These are phyloP conservation scores for Phytophthora fragariae DNA, from an alignment of 352 stramenopile species.

Conservation along the genomic window DNA sequence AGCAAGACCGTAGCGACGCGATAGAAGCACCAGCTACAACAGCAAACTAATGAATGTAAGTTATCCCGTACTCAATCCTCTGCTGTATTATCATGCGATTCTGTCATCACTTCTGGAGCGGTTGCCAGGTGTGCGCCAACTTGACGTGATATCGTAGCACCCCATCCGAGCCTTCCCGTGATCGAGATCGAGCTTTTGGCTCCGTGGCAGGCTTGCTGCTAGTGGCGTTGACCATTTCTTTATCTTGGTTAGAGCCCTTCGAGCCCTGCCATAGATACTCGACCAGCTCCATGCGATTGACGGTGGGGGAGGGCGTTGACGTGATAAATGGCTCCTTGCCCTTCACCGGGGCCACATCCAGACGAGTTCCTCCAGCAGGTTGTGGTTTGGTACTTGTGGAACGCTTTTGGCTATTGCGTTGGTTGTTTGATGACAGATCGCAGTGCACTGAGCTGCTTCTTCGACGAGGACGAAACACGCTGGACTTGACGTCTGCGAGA, in stretches of 20 bases:
- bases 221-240: slow-evolving; percentile 18
- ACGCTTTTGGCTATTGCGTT: slow-evolving; percentile 12
- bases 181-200: slow-evolving; percentile 21
- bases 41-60: slow-evolving; percentile 44
- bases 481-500: slow-evolving; percentile 52
- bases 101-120: slow-evolving; percentile 24
- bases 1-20: slow-evolving; percentile 34
- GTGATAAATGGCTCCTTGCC: slow-evolving; percentile 40
- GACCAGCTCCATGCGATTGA: slow-evolving; percentile 30
- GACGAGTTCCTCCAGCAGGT: neutral
- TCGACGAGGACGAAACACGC: slow-evolving; percentile 37
- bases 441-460: slow-evolving; percentile 48
- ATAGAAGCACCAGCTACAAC: slow-evolving; percentile 39
- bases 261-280: slow-evolving; percentile 31
- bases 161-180: slow-evolving; percentile 14
- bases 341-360: slow-evolving; percentile 12
- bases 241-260: slow-evolving; percentile 36
- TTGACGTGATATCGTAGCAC: slow-evolving; percentile 72
- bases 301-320: slow-evolving; percentile 14
- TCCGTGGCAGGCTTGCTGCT: slow-evolving; percentile 8
- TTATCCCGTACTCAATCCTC: slow-evolving; percentile 28
- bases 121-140: slow-evolving; percentile 66
- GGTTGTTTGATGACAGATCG: slow-evolving; percentile 29
- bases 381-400: slow-evolving; percentile 3
- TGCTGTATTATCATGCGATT: neutral